Conservation (phyloP, 768 basidiomycete species). For the Psilocybe azurescens region DNA sequence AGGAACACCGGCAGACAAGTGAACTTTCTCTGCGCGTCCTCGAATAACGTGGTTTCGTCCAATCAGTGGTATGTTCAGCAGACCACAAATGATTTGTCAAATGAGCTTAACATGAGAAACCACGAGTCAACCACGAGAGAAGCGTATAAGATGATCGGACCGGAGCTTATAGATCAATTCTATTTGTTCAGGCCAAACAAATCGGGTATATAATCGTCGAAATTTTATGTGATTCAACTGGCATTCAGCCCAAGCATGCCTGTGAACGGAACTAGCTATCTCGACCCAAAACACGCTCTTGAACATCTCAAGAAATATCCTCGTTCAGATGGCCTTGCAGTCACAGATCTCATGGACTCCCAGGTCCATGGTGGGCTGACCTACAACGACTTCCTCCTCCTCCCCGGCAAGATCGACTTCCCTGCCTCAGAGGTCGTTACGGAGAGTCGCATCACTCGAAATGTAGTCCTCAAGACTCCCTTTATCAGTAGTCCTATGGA, state of each 20-base stretch:
- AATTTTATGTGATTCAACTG: constrained; percentile 28
- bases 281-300: constrained; percentile 76
- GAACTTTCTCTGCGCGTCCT: too few relatives aligned
- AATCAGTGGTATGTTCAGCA: too few relatives aligned
- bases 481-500: constrained; percentile 99
- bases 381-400: constrained; percentile 95
- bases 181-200: constrained; percentile 27
- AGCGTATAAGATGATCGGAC: neutral
- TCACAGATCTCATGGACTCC: constrained; percentile 88
- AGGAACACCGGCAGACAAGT: too few relatives aligned
- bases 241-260: constrained; percentile 35
- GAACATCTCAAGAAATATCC: constrained; percentile 76
- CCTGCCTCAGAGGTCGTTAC: constrained; percentile 78
- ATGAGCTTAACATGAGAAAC: too few relatives aligned
- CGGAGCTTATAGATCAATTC: neutral
- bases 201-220: constrained; percentile 22
- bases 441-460: constrained; percentile 88
- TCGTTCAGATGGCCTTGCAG: constrained; percentile 81
- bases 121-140: too few relatives aligned
- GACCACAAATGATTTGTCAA: too few relatives aligned
- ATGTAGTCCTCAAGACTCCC: constrained; percentile 91
- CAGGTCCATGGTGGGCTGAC: constrained; percentile 89
- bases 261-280: constrained; percentile 36
- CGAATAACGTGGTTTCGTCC: too few relatives aligned
- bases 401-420: constrained; percentile 97